Base-by-base conservation (phyloP, 2,329 filamentous ascomycete genomes). In the Penicillium corylophilum region DNA sequence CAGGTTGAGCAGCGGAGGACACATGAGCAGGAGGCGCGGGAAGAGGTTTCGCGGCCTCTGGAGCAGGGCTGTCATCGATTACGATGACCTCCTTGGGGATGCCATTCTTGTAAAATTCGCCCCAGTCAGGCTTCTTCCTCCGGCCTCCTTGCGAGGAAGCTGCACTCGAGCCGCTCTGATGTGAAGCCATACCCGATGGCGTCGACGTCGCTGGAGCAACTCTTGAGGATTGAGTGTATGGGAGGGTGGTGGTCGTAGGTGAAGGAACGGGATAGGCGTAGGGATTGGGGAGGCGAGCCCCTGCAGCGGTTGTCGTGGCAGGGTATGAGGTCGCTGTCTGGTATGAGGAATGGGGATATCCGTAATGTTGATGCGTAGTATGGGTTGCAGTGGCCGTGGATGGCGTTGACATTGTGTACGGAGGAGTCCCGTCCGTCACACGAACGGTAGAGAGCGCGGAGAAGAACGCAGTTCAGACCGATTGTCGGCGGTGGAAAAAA, bases 81-180 rank as follows among this genome's bases (percentile, higher is more conserved):
- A 93, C 85, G 66, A 94, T 93, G 67, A 94, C 85, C 75, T 94
- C 89, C 68, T 90, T 87, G 22, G 89, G 89, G 23, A 91, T 75
- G 4, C 89, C 89, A 70, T 93, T 92, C 68, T 87, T 87, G 71
- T 92, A 93, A 67, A 92, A 94, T 58, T 81, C 83, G 51, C 82
- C 79, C 89, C 89, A 94, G 72, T 94, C 86, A 44, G 88, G 87
- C 60, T 84, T 69, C 80, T 81, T 68, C 67, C 71, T 56, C 79
- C 64, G 66, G 69, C 47, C 46, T 36, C 63, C 71, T 67, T 57
- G 68, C 68, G 57, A 76, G 69, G 58, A 72, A 69, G 51, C 71
- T 64, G 54, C 66, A 64, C 59, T 67, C 59, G 61, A 67, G 61
- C 60, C 67, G 64, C 72, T 69, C 61, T 68, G 67, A 60, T 74